phyloP scores from a whole-genome alignment of 495 filamentous ascomycete genomes.

The Podospora pseudopauciseta region DNA sequence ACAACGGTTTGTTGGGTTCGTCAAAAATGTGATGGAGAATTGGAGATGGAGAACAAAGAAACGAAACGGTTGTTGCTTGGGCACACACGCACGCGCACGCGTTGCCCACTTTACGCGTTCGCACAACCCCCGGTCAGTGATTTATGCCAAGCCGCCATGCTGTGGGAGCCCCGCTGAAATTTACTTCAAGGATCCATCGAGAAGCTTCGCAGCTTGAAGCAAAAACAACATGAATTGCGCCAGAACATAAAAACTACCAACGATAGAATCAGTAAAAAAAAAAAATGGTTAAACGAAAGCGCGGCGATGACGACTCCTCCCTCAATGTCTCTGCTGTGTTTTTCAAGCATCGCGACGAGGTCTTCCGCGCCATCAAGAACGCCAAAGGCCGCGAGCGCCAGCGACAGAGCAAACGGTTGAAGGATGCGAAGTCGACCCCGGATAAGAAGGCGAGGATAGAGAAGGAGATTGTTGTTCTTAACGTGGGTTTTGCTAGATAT shows the following conservation, averaged over 20 bases:
- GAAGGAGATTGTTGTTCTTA: conserved; percentile 70
- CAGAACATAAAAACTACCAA: background rate
- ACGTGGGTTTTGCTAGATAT: conserved; percentile 46
- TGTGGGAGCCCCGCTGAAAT: background rate
- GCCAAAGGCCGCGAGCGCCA: conserved; percentile 87
- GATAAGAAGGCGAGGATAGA: conserved; percentile 56
- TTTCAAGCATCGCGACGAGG: conserved; percentile 53
- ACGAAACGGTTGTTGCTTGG: background rate
- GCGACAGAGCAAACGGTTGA: conserved; percentile 73
- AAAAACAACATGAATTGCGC: background rate
- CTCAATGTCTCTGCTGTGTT: conserved; percentile 50
- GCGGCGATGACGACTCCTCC: conserved; percentile 26
- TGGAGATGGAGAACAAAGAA: background rate
- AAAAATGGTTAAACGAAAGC: conserved; percentile 48
- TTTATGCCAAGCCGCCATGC: background rate
- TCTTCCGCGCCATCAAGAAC: conserved; percentile 68
- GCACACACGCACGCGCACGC: too few species aligned
- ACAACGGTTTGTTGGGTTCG: background rate
- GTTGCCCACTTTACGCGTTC: conserved; percentile 23
- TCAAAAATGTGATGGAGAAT: background rate
- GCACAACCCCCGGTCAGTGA: background rate
- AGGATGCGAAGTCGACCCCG: conserved; percentile 56
- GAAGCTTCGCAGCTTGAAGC: background rate
- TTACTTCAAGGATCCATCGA: background rate
- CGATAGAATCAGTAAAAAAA: background rate